A percentile compares a stretch with the other conserved stretches of the same genome.
Conservation (phyloP, 306 rosid species). For the Delonix regia region DNA sequence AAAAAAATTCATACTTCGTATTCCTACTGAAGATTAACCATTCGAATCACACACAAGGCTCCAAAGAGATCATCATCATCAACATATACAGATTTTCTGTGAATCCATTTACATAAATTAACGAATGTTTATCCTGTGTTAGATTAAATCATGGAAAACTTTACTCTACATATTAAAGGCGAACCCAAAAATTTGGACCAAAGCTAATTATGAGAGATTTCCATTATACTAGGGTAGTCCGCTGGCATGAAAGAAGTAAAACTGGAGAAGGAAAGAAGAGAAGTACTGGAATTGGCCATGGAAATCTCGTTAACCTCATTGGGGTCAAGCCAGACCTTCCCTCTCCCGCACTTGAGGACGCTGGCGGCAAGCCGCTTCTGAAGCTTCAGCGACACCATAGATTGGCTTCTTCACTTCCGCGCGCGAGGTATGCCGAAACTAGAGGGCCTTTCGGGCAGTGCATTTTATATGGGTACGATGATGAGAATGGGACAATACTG, state of each 20-base stretch:
- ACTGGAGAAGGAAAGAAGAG: background rate
- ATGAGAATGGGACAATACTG: background rate
- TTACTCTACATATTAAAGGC: background rate
- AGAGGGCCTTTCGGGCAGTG: background rate
- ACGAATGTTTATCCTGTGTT: background rate
- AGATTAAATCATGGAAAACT: background rate
- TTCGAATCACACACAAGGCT: background rate
- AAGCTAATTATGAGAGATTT: background rate
- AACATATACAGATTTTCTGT: background rate
- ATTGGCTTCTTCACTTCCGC: background rate
- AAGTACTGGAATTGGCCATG: conserved; percentile 50
- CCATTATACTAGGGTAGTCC: background rate
- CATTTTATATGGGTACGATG: background rate
- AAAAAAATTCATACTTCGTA: background rate
- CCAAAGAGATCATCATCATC: background rate
- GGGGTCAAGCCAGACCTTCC: conserved; percentile 52
- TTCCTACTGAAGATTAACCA: background rate
- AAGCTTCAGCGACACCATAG: conserved; percentile 50
- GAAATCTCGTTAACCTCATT: conserved; percentile 52
- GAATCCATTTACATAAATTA: background rate
- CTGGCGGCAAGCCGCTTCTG: conserved; percentile 50
- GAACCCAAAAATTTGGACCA: background rate
- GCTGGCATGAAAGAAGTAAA: background rate
- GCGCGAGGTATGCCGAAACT: background rate
- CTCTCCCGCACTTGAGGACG: conserved; percentile 50